Percentiles rank a stretch among this genome's conserved stretches.
phyloP scores from a whole-genome alignment of 768 basidiomycete species.

The Trametes villosa region DNA sequence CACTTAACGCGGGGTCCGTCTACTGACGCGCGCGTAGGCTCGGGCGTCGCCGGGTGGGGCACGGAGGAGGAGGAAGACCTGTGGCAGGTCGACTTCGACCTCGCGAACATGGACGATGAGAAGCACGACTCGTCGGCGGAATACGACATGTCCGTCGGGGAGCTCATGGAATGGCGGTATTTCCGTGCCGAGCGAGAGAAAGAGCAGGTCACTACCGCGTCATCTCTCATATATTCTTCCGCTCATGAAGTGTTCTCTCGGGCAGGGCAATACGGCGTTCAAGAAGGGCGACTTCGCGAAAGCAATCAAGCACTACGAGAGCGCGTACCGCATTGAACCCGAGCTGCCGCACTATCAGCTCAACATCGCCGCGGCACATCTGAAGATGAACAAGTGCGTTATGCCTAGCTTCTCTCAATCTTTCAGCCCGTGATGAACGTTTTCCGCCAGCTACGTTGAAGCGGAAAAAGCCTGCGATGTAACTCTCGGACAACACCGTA shows the following conservation, averaged over 20 bases:
- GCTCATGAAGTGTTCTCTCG: background rate
- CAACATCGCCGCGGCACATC: slow-evolving; percentile 74
- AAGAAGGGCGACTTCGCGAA: slow-evolving; percentile 59
- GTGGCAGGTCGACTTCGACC: slow-evolving; percentile 75
- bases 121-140: slow-evolving; percentile 30
- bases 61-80: slow-evolving; percentile 77
- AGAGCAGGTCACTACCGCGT: slow-evolving; percentile 53
- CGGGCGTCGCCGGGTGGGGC: slow-evolving; percentile 74
- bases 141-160: slow-evolving; percentile 67
- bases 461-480: slow-evolving; percentile 73
- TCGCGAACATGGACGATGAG: slow-evolving; percentile 55
- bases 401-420: slow-evolving; percentile 4
- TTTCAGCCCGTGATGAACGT: background rate
- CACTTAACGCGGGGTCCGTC: background rate
- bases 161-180: slow-evolving; percentile 77
- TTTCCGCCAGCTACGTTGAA: slow-evolving; percentile 60
- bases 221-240: background rate
- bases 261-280: slow-evolving; percentile 71
- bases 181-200: slow-evolving; percentile 73
- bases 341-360: slow-evolving; percentile 78
- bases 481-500: slow-evolving; percentile 66
- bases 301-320: slow-evolving; percentile 63
- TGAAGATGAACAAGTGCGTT: slow-evolving; percentile 70
- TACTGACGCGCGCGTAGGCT: slow-evolving; percentile 43
- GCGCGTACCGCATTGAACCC: slow-evolving; percentile 65